Evolutionary conservation across 192 early-diverging fungal genomes (phyloP).

Genomic region (Ramicandelaber brevisporus): DNA sequence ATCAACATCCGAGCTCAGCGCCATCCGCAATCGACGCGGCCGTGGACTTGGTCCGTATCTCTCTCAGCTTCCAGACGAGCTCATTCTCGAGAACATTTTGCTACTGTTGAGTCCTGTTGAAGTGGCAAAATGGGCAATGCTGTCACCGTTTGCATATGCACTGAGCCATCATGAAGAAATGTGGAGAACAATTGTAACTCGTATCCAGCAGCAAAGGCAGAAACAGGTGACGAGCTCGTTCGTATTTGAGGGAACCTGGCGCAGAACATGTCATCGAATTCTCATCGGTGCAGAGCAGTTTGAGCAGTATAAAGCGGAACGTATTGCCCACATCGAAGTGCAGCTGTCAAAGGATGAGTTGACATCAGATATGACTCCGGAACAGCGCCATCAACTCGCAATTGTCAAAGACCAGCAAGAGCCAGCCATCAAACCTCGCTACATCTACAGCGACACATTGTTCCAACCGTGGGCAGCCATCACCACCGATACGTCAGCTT

Average conservation of each 20-base stretch:
- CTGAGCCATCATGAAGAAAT: conserved; percentile 31
- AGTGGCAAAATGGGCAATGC: no score
- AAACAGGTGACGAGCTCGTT: conserved; percentile 23
- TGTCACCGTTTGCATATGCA: no score
- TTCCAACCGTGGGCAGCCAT: conserved; percentile 28
- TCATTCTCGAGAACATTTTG: no score
- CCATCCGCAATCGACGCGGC: no score
- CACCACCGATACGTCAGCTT: conserved; percentile 15
- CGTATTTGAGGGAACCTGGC: conserved; percentile 22
- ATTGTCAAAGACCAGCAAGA: conserved; percentile 1
- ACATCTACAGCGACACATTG: conserved; percentile 35
- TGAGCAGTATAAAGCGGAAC: conserved; percentile 4
- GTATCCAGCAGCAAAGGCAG: no score
- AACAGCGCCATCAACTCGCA: conserved; percentile 3
- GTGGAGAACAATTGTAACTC: conserved; percentile 23
- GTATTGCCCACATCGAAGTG: not conserved
- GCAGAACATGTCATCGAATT: conserved; percentile 19
- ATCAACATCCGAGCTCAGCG: no score
- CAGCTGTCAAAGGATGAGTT: not conserved
- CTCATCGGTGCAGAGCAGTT: no score
- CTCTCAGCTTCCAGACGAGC: no score
- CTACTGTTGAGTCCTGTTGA: no score
- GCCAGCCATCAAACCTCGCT: conserved; percentile 11
- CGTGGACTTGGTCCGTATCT: no score
- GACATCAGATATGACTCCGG: no score